Percentiles rank a stretch among this genome's conserved stretches.
Conservation (phyloP, 768 basidiomycete species). For the Pisolithus marmoratus region DNA sequence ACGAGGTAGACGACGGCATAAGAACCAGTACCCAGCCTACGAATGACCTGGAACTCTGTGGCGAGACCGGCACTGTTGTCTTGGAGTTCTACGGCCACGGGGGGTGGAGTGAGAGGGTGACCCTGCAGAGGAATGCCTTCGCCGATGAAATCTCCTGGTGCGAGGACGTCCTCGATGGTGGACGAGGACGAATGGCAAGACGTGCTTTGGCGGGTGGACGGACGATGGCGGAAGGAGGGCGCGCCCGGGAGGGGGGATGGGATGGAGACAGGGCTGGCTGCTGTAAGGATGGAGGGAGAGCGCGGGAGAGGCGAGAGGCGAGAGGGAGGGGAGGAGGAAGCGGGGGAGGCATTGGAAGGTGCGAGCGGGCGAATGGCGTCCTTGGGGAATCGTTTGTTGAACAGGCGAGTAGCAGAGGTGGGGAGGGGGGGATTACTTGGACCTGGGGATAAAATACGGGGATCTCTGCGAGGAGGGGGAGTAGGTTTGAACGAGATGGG, state of each 20-base stretch:
- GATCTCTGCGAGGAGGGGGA: slow-evolving; percentile 22
- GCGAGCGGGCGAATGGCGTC: slow-evolving; percentile 18
- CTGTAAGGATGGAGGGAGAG: slow-evolving; percentile 25
- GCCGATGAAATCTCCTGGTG: slow-evolving; percentile 68
- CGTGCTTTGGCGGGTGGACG: slow-evolving; percentile 16
- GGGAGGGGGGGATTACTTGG: slow-evolving; percentile 17
- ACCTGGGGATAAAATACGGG: slow-evolving; percentile 19
- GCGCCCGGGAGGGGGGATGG: slow-evolving; percentile 28
- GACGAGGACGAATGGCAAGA: slow-evolving; percentile 27
- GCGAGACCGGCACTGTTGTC: slow-evolving; percentile 44
- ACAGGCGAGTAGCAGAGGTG: slow-evolving; percentile 21
- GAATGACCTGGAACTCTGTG: slow-evolving; percentile 75
- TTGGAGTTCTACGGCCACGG: slow-evolving; percentile 27
- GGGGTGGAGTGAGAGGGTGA: slow-evolving; percentile 57
- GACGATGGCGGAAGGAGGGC: slow-evolving; percentile 32
- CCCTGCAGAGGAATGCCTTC: slow-evolving; percentile 62
- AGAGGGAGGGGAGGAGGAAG: slow-evolving; percentile 16
- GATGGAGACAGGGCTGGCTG: slow-evolving; percentile 29
- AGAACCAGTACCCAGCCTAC: slow-evolving; percentile 80
- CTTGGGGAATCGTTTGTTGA: slow-evolving; percentile 32
- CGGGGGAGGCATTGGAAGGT: background rate
- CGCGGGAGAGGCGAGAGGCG: slow-evolving; percentile 25
- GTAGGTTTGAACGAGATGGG: slow-evolving; percentile 27
- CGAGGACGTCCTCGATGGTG: slow-evolving; percentile 47
- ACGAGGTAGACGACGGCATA: slow-evolving; percentile 96